phyloP scores from a whole-genome alignment of 129 eudicot genomes.

The Helianthus tuberosus region DNA sequence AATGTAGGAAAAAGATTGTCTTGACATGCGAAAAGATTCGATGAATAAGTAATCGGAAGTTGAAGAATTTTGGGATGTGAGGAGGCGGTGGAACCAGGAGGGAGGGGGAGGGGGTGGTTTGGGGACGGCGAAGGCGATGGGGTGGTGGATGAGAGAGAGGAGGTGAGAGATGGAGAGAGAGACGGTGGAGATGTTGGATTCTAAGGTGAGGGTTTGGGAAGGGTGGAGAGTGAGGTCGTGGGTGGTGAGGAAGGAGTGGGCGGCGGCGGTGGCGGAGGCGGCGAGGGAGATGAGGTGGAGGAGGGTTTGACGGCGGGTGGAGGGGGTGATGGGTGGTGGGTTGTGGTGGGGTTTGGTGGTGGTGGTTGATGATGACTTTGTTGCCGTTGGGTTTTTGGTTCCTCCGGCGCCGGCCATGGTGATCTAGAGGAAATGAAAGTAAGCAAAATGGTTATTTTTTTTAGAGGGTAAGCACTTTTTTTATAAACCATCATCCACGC shows the following conservation, averaged over 20 bases:
- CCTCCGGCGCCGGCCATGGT: conserved; percentile 46
- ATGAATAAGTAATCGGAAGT: conserved; percentile 44
- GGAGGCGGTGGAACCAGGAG: conserved; percentile 53
- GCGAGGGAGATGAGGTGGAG: conserved; percentile 39
- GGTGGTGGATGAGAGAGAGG: conserved; percentile 41
- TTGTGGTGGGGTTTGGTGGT: conserved; percentile 27
- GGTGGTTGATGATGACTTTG: conserved; percentile 35
- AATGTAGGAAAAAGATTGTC: conserved; percentile 60
- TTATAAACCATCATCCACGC: too few species aligned
- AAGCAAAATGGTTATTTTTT: too few species aligned
- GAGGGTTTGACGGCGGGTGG: conserved; percentile 38
- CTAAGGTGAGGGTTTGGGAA: conserved; percentile 62
- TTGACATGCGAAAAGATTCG: conserved; percentile 63
- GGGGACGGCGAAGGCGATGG: conserved; percentile 40
- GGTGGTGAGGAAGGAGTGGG: conserved; percentile 63
- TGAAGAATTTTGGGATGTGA: conserved; percentile 13
- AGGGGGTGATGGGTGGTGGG: conserved; percentile 30
- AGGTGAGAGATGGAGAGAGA: conserved; percentile 51
- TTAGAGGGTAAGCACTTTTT: too few species aligned
- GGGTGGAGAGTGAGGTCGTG: conserved; percentile 73
- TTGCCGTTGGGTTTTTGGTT: conserved; percentile 20
- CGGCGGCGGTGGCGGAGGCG: conserved; percentile 65
- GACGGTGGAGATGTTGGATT: conserved; percentile 58
- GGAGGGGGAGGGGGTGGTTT: conserved; percentile 43
- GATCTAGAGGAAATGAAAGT: conserved; percentile 6